Conservation (phyloP, 306 rosid species). For the Inga leiocalycina region DNA sequence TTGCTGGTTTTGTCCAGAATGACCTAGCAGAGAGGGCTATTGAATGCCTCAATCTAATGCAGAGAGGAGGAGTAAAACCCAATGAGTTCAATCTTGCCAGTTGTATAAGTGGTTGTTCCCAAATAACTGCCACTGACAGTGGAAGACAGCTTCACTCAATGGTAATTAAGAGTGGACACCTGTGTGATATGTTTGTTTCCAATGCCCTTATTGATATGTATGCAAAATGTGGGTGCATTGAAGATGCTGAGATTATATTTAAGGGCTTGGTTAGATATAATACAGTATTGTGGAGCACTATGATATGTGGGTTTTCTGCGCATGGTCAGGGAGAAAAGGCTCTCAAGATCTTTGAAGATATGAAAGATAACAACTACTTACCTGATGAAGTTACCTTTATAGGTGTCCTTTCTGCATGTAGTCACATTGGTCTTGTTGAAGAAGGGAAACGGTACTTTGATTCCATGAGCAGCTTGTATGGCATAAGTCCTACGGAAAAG, state of each 20-base stretch:
- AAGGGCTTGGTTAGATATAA: constrained; percentile 33
- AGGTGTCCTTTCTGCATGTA: constrained; percentile 48
- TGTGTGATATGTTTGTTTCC: constrained; percentile 34
- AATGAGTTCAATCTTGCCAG: constrained; percentile 39
- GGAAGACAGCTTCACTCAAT: constrained; percentile 39
- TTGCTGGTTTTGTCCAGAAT: constrained; percentile 37
- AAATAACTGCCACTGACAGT: constrained; percentile 32
- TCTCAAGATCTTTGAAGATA: constrained; percentile 42
- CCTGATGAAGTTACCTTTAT: constrained; percentile 43
- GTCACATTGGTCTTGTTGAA: constrained; percentile 44
- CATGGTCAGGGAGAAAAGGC: constrained; percentile 44
- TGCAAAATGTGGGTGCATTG: constrained; percentile 48
- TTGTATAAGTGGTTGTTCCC: constrained; percentile 43
- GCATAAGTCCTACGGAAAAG: constrained; percentile 37
- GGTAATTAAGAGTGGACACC: constrained; percentile 41
- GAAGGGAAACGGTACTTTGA: constrained; percentile 39
- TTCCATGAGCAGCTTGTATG: constrained; percentile 31
- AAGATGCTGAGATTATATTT: constrained; percentile 47
- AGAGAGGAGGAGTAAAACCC: constrained; percentile 37
- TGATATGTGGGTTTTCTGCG: constrained; percentile 45
- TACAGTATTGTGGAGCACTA: constrained; percentile 41
- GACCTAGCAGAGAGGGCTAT: constrained; percentile 40
- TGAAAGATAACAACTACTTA: constrained; percentile 31
- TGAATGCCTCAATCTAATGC: constrained; percentile 34
- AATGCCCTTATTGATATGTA: constrained; percentile 43